Base-by-base conservation (phyloP, 306 rosid genomes). In the Sicyos baderoa region DNA sequence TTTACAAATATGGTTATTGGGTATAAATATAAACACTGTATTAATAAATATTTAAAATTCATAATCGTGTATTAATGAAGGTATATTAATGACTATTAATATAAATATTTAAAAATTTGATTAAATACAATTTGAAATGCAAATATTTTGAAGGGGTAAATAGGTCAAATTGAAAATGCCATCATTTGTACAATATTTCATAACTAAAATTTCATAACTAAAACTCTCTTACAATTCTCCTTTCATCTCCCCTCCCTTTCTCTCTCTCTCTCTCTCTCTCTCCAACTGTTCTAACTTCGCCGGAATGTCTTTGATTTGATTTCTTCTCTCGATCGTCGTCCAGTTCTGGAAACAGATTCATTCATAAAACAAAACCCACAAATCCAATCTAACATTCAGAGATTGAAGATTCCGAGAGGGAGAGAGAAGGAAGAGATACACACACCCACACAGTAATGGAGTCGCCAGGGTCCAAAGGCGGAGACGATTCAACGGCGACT, bases 401-500 rank as follows among this genome's bases (percentile, higher is more conserved):
- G 37, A 63, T 74, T 51, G 0, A 55, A 49, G 68, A 3, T 55
- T 47, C 15, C 48, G 22, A 25, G 51, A 9, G 21, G 23, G 29
- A 25, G 29, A 25, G 29, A 25, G 29, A 25, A 25, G 29, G 51
- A 47, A 66, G 53, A 13, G 56, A 10, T 60, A 52, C 4, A 25
- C 3, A 25, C 29, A 25, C 29, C 1, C 1, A 44, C 21, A 17
- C 4, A 44, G 23, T 40, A 54, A 81, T 65, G 58, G 68, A 76
- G 49, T 42, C 54, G 21, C 50, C 65, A 23, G 18, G 17, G 58
- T 56, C 58, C 9, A 22, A 22, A 10, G 54, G 51, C 67, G 32
- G 22, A 55, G 83, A 62, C 15, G 82, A 86, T 4, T 71, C 84
- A 3, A 68, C 84, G 2, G 29, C 29, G 3, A 75, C 81, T 44